These are phyloP conservation scores for Neurospora tetrasperma DNA, from an alignment of 495 filamentous ascomycete genomes.

Conservation along the genomic window DNA sequence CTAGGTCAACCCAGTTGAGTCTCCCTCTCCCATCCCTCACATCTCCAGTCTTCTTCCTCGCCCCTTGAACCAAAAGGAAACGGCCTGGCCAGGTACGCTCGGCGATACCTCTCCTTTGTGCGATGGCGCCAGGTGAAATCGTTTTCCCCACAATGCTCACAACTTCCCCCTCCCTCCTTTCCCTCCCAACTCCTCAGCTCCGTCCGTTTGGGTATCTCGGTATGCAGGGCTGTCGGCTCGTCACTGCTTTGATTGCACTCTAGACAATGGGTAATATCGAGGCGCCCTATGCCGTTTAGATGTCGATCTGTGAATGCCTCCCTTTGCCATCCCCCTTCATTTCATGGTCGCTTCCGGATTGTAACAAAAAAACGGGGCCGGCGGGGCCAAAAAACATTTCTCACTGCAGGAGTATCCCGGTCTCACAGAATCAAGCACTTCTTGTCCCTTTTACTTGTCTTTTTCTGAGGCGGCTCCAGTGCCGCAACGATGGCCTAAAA, in stretches of 20 bases:
- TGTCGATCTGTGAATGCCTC: constrained; percentile 10
- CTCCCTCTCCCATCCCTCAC: background rate
- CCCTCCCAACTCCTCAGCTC: constrained; percentile 6
- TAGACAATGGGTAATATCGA: constrained; percentile 7
- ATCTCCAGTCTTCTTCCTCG: background rate
- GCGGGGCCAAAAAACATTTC: background rate
- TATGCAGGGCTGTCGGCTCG: background rate
- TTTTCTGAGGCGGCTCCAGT: constrained; percentile 69
- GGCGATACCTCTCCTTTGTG: background rate
- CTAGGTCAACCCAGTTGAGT: background rate
- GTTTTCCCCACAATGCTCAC: constrained; percentile 11
- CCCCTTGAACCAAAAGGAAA: constrained; percentile 4
- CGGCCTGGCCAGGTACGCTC: constrained; percentile 1
- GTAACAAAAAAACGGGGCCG: constrained; percentile 2
- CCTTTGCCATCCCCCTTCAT: background rate
- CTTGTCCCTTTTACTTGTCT: constrained; percentile 41
- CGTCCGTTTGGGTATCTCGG: background rate
- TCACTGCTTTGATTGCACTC: constrained; percentile 34
- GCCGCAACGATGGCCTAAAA: constrained; percentile 78
- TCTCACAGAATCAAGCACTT: constrained; percentile 44
- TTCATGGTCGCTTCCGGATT: background rate
- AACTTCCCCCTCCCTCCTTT: constrained; percentile 5
- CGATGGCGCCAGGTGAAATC: background rate
- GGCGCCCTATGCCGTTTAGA: background rate
- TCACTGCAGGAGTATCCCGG: constrained; percentile 5